These are phyloP conservation scores for Ceratobasidium theobromae DNA, from an alignment of 1,284 basidiomycete genomes.

Conservation along the genomic window DNA sequence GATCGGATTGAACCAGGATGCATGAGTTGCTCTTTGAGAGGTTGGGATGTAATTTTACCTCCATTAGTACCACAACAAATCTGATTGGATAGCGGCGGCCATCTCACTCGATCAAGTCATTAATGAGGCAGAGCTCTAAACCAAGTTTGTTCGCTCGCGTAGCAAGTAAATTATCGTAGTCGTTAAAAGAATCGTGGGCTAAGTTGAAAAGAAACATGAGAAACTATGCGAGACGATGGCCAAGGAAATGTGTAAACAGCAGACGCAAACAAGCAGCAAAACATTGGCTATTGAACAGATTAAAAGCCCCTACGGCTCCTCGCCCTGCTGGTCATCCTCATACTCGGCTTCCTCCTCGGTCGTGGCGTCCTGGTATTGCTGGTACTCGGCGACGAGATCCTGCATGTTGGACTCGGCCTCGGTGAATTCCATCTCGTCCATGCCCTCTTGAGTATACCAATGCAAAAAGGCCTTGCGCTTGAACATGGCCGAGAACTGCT, in stretches of 20 bases:
- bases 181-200: no score
- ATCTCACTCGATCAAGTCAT: no score
- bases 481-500: conserved; percentile 99
- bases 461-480: conserved; percentile 98
- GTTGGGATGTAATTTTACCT: no score
- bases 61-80: no score
- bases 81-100: no score
- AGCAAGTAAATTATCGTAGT: conserved; percentile 27
- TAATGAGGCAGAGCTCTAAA: conserved; percentile 27
- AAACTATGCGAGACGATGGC: conserved; percentile 28
- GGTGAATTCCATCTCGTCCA: conserved; percentile 99
- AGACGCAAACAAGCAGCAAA: neutral
- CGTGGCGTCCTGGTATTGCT: conserved; percentile 95
- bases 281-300: neutral
- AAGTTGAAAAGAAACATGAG: conserved; percentile 27
- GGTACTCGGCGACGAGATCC: conserved; percentile 90
- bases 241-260: conserved; percentile 14
- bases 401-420: conserved; percentile 98
- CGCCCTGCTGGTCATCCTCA: conserved; percentile 64
- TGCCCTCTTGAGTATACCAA: conserved; percentile 98
- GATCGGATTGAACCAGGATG: no score
- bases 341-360: conserved; percentile 82
- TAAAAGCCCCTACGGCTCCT: no score
- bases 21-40: no score
- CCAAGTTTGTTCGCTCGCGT: conserved; percentile 29